These are phyloP conservation scores for Yarrowia divulgata DNA, from an alignment of 805 yeast genomes.

Conservation along the genomic window DNA sequence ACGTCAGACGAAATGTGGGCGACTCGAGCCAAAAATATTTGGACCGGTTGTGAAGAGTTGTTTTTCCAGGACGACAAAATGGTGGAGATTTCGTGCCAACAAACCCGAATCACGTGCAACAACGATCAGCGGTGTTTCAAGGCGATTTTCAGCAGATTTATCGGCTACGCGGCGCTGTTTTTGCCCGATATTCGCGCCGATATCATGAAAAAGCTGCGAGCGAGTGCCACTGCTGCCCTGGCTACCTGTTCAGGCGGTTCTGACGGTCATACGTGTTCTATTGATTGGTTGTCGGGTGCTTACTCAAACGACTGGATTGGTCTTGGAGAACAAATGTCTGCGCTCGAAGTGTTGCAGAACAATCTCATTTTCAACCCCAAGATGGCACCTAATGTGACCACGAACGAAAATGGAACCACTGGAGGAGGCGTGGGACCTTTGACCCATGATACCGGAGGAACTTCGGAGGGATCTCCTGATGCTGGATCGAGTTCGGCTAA, in stretches of 20 bases:
- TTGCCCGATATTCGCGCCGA: slow-evolving; percentile 61
- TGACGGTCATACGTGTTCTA: slow-evolving; percentile 85
- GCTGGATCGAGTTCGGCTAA: slow-evolving; percentile 48
- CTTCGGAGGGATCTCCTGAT: slow-evolving; percentile 60
- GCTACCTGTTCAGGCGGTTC: slow-evolving; percentile 78
- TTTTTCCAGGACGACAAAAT: slow-evolving; percentile 61
- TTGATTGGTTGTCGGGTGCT: slow-evolving; percentile 63
- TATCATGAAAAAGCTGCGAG: slow-evolving; percentile 57
- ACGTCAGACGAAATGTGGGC: slow-evolving; percentile 68
- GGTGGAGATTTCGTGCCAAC: slow-evolving; percentile 78
- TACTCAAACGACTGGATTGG: slow-evolving; percentile 66
- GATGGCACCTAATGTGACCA: slow-evolving; percentile 48
- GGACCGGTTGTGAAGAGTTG: slow-evolving; percentile 55
- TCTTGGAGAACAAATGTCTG: slow-evolving; percentile 84
- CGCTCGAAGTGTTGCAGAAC: slow-evolving; percentile 68
- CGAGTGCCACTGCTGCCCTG: slow-evolving; percentile 75
- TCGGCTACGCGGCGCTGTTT: slow-evolving; percentile 68
- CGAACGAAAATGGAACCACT: slow-evolving; percentile 49
- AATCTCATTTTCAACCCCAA: slow-evolving; percentile 49
- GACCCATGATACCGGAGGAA: slow-evolving; percentile 69
- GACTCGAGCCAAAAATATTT: slow-evolving; percentile 58
- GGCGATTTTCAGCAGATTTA: slow-evolving; percentile 70
- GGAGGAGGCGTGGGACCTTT: slow-evolving; percentile 56
- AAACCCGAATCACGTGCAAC: slow-evolving; percentile 59
- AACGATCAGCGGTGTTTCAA: slow-evolving; percentile 78